These are phyloP conservation scores for Corymbia citriodora DNA, from an alignment of 441 rosid genomes.

Conservation along the genomic window DNA sequence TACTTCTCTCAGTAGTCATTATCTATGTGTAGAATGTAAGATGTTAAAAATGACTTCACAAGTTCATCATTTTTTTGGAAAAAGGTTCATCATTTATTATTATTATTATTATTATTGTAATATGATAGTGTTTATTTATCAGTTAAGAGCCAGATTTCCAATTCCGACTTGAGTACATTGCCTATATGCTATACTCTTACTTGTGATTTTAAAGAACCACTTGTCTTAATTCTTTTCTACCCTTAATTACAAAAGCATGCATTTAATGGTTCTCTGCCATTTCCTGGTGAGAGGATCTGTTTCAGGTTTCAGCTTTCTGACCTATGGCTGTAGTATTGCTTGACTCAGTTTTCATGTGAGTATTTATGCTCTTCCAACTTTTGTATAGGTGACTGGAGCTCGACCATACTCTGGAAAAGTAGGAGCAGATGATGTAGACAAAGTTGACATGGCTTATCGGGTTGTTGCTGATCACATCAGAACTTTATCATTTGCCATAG, in stretches of 20 bases:
- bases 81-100: neutral
- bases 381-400: conserved; percentile 73
- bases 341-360: neutral
- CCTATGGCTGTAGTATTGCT: neutral
- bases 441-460: conserved; percentile 97
- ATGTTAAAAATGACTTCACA: neutral
- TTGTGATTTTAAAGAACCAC: neutral
- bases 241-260: neutral
- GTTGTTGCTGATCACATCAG: conserved; percentile 98
- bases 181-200: neutral
- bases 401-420: conserved; percentile 89
- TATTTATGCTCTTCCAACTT: neutral
- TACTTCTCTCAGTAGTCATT: neutral
- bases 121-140: neutral
- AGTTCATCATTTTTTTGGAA: neutral
- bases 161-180: neutral
- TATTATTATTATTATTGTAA: neutral
- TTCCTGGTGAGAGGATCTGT: neutral
- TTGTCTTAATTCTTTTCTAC: neutral
- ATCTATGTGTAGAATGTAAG: neutral
- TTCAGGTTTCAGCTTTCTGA: neutral
- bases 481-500: conserved; percentile 94
- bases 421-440: conserved; percentile 76
- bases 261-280: neutral
- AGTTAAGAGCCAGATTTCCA: neutral